phyloP scores from a whole-genome alignment of 441 rosid genomes.

The Metrosideros polymorpha region DNA sequence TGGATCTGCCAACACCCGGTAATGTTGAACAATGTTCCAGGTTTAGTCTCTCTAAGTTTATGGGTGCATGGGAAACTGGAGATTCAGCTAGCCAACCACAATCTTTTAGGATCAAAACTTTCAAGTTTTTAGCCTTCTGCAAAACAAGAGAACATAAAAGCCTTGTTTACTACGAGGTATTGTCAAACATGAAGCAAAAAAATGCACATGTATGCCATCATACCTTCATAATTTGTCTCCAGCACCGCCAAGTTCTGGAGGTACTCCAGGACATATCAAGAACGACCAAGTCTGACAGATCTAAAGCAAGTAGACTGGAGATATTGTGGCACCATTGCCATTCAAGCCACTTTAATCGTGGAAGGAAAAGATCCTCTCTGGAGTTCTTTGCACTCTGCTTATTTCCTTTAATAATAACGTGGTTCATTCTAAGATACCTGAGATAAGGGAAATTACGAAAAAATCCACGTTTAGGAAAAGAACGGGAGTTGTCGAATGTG shows the following conservation, averaged over 20 bases:
- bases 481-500: neutral
- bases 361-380: neutral
- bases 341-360: neutral
- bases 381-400: neutral
- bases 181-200: neutral
- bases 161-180: neutral
- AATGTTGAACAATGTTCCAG: neutral
- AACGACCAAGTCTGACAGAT: neutral
- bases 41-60: neutral
- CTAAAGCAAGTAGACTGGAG: neutral
- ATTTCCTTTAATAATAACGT: neutral
- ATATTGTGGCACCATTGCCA: neutral
- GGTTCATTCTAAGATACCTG: neutral
- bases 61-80: neutral
- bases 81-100: neutral
- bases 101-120: neutral
- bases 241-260: neutral
- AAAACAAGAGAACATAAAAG: neutral
- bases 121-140: neutral
- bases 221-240: neutral
- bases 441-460: neutral
- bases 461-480: neutral
- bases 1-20: neutral
- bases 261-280: neutral
- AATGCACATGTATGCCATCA: neutral